A percentile compares a stretch with the other conserved stretches of the same genome.
Evolutionary conservation across 192 early-diverging fungal genomes (phyloP).

Genomic region (Coemansia sp.): DNA sequence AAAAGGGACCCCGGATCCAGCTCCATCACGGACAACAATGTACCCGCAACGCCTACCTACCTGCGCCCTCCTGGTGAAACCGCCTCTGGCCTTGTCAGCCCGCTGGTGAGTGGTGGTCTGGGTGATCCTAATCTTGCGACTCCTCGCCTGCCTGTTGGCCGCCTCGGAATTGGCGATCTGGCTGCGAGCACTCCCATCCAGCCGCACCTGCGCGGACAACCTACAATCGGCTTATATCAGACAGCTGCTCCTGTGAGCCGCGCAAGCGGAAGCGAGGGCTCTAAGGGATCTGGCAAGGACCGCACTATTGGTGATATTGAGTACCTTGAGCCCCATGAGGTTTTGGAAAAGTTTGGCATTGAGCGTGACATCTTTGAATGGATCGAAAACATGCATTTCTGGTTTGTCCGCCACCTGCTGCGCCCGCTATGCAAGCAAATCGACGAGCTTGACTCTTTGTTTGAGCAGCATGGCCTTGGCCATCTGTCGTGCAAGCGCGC

Average conservation of each 20-base stretch:
- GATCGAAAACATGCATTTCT: constrained; percentile 53
- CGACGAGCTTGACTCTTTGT: constrained; percentile 42
- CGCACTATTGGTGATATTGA: constrained; percentile 27
- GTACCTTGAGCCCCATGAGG: constrained; percentile 53
- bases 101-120: background rate
- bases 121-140: constrained; percentile 19
- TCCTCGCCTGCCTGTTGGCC: constrained; percentile 36
- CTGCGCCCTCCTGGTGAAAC: constrained; percentile 13
- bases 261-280: constrained; percentile 26
- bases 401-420: constrained; percentile 55
- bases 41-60: constrained; percentile 17
- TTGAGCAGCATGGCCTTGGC: constrained; percentile 45
- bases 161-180: constrained; percentile 26
- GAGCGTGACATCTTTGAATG: constrained; percentile 45
- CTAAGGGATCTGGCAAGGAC: constrained; percentile 34
- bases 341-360: constrained; percentile 39
- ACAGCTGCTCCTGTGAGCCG: constrained; percentile 45
- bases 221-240: constrained; percentile 49
- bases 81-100: constrained; percentile 13
- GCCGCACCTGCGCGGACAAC: constrained; percentile 45
- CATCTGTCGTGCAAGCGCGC: constrained; percentile 49
- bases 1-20: constrained; percentile 33
- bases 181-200: constrained; percentile 33
- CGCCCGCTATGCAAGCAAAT: constrained; percentile 50
- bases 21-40: constrained; percentile 21